phyloP scores from a whole-genome alignment of 352 stramenopile genomes.

The Aphanomyces cochlioides region DNA sequence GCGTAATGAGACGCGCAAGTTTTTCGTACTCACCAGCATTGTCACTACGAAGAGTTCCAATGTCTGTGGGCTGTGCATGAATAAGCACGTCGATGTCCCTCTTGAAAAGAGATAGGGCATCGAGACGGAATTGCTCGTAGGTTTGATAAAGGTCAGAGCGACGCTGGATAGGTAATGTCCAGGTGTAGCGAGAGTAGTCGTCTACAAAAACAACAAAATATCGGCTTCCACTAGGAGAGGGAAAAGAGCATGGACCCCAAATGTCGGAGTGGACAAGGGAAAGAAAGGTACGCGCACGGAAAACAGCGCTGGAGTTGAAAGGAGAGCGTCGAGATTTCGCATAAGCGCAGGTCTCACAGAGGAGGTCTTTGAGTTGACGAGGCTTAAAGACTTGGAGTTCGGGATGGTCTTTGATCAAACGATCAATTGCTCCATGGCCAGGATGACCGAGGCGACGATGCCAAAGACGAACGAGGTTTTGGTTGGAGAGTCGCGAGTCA shows the following conservation, averaged over 20 bases:
- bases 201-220: not conserved
- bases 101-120: not conserved
- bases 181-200: conserved; percentile 3
- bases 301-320: not conserved
- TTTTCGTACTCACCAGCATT: not conserved
- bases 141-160: not conserved
- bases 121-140: not conserved
- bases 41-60: conserved; percentile 3
- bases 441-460: conserved; percentile 4
- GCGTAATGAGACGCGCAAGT: conserved; percentile 7
- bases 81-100: not conserved
- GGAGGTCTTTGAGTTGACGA: not conserved
- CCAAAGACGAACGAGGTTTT: not conserved
- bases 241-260: not conserved
- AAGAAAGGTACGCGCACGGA: not conserved
- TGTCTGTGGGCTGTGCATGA: conserved; percentile 3
- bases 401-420: conserved; percentile 1
- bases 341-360: not conserved
- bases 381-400: not conserved
- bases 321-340: not conserved
- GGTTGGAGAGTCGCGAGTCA: conserved; percentile 1
- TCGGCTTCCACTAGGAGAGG: not conserved
- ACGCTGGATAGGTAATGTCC: not conserved
- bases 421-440: not conserved
- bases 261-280: not conserved